Base-by-base conservation (phyloP, 2,329 filamentous ascomycete species). In the Gnomoniopsis smithogilvyi region DNA sequence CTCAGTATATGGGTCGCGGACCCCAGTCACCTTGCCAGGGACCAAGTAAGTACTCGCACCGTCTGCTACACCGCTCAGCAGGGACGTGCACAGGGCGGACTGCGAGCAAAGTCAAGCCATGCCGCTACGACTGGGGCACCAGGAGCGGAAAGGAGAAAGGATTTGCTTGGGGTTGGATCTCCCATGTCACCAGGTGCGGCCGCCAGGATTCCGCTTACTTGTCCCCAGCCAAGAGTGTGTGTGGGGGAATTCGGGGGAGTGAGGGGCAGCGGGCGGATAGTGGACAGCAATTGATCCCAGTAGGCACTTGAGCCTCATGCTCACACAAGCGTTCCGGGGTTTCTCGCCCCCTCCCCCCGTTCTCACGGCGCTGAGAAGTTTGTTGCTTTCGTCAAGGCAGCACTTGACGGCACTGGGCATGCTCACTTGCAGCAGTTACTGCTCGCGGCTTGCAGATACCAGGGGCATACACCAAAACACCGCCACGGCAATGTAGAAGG, bases 241-340 rank as follows among this genome's bases (percentile, higher is more conserved):
- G 50, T 52, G 43, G n/a, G 50, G 36, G n/a, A n/a, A n/a, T n/a
- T 26, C 21, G 26, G 22, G 34, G 36, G 30, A 14, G n/a, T 21
- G 50, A 41, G 34, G 50, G 22, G 4, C 15, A 24, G 50, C 6
- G 26, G n/a, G 15, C 21, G 12, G 12, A 6, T 26, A 12, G 15
- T 36, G 26, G 48, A 21, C 41, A 21, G 41, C 19, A 6, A 17
- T 7, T 17, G 14, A 34, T 33, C 53, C 48, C 53, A 46, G 46
- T 60, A 45, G 24, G 51, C 48, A 60, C 56, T 62, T 62, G 60
- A 62, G 60, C 60, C 60, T 59, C 60, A 62, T 62, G 41, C 53
- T 51, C 57, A 56, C 60, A 46, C 34, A 51, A n/a, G 49, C 56
- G 46, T 56, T 62, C 53, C 33, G 60, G 60, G 60, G 22, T 36